Conservation (phyloP, 2,329 filamentous ascomycete species). For the Ophiostoma sp. region DNA sequence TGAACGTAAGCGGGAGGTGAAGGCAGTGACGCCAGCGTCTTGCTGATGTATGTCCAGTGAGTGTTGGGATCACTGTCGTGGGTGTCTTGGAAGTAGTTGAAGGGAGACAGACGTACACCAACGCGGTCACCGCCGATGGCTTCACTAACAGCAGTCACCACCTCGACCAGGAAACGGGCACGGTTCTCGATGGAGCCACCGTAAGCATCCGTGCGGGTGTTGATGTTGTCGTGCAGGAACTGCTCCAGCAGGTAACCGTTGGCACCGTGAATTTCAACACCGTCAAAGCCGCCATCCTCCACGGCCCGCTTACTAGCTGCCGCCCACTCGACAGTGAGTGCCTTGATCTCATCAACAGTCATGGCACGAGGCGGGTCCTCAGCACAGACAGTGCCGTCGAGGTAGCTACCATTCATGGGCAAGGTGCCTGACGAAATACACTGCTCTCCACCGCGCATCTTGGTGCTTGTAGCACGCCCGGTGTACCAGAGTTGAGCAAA, state of each 20-base stretch:
- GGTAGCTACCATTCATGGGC: slow-evolving; percentile 37
- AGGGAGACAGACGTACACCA: slow-evolving; percentile 53
- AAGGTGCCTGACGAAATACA: slow-evolving; percentile 37
- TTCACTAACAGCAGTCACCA: slow-evolving; percentile 45
- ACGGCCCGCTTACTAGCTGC: slow-evolving; percentile 45
- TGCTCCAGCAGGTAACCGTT: slow-evolving; percentile 47
- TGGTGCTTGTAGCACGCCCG: slow-evolving; percentile 36
- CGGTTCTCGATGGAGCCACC: slow-evolving; percentile 53
- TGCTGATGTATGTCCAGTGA: slow-evolving; percentile 52
- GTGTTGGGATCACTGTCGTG: slow-evolving; percentile 52
- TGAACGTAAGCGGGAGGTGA: slow-evolving; percentile 49
- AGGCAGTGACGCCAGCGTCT: slow-evolving; percentile 43
- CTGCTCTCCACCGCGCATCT: slow-evolving; percentile 36
- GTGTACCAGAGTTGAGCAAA: slow-evolving; percentile 47
- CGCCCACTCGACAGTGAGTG: slow-evolving; percentile 53
- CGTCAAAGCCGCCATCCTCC: slow-evolving; percentile 45
- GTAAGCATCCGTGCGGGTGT: slow-evolving; percentile 51
- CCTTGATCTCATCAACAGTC: slow-evolving; percentile 59
- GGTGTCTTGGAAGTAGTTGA: slow-evolving; percentile 54
- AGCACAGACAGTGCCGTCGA: slow-evolving; percentile 17
- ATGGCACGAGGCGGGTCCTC: slow-evolving; percentile 52
- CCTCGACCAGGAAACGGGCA: slow-evolving; percentile 47
- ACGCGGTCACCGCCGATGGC: slow-evolving; percentile 48
- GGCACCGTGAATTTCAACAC: slow-evolving; percentile 40
- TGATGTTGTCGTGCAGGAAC: slow-evolving; percentile 50